Percentiles rank a stretch among this genome's conserved stretches.
These are phyloP conservation scores for Solanum pinnatisectum DNA, from an alignment of 257 asterid genomes.

Conservation along the genomic window DNA sequence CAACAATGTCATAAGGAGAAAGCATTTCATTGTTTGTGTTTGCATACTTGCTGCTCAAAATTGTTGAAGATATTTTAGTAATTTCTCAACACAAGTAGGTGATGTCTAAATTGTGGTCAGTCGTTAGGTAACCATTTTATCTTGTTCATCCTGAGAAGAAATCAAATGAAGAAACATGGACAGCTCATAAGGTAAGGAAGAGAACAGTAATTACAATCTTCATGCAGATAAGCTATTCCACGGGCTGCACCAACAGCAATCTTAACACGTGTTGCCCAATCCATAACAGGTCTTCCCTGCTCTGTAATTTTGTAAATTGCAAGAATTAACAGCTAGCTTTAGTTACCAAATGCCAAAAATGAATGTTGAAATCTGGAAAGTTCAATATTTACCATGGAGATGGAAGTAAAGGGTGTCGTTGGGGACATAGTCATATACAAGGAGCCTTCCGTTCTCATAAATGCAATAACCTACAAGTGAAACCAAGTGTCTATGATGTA, in stretches of 20 bases:
- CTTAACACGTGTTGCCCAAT: conserved; percentile 76
- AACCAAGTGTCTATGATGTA: conserved; percentile 95
- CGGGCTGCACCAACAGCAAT: conserved; percentile 94
- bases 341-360: not conserved
- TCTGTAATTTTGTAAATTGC: conserved; percentile 22
- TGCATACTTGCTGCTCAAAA: not conserved
- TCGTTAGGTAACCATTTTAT: not conserved
- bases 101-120: not conserved
- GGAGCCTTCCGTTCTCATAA: conserved; percentile 64
- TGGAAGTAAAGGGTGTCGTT: conserved; percentile 86
- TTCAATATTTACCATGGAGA: conserved; percentile 67
- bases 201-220: conserved; percentile 61
- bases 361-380: not conserved
- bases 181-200: not conserved
- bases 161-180: not conserved
- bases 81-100: not conserved
- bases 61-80: not conserved
- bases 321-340: not conserved
- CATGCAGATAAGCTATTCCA: conserved; percentile 95
- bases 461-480: conserved; percentile 94
- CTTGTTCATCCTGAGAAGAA: not conserved
- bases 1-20: not conserved
- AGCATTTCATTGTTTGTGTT: not conserved
- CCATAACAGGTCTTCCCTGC: conserved; percentile 53
- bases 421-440: conserved; percentile 75